Evolutionary conservation across 768 basidiomycete species (phyloP).

Genomic region (Suillus cothurnatus): DNA sequence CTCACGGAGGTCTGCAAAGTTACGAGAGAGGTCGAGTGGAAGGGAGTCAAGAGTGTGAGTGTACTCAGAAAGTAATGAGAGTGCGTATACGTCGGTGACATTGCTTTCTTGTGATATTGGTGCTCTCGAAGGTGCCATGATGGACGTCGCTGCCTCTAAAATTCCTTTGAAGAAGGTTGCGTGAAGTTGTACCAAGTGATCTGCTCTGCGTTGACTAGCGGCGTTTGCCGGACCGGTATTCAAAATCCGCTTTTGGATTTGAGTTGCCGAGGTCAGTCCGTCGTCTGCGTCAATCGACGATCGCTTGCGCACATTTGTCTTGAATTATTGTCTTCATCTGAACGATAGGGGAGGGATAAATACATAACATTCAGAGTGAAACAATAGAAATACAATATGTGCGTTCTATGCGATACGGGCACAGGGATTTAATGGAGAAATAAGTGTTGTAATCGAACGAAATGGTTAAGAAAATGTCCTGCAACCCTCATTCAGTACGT

Average conservation of each 20-base stretch:
- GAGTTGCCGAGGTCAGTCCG: neutral
- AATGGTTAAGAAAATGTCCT: constrained; percentile 10
- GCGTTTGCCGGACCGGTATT: constrained; percentile 34
- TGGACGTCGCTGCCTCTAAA: constrained; percentile 4
- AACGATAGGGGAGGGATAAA: constrained; percentile 2
- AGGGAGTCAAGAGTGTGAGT: constrained; percentile 92
- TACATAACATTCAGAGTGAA: constrained; percentile 12
- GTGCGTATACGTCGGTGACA: constrained; percentile 56
- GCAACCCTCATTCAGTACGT: constrained; percentile 6
- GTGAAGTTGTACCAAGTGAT: neutral
- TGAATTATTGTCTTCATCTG: constrained; percentile 11
- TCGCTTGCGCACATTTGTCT: neutral
- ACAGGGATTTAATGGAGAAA: constrained; percentile 23
- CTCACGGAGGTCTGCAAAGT: constrained; percentile 95
- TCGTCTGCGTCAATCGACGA: neutral
- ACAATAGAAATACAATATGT: constrained; percentile 25
- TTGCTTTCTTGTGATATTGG: constrained; percentile 31
- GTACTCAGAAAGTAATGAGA: constrained; percentile 78
- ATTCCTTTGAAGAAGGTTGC: neutral
- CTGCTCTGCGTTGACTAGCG: constrained; percentile 11
- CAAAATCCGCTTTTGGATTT: neutral
- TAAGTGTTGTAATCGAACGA: constrained; percentile 8
- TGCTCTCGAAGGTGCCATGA: constrained; percentile 42
- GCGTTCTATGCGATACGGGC: constrained; percentile 21
- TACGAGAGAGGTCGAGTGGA: constrained; percentile 91